These are phyloP conservation scores for Leptodontidium sp. DNA, from an alignment of 2,329 filamentous ascomycete genomes.

Conservation along the genomic window DNA sequence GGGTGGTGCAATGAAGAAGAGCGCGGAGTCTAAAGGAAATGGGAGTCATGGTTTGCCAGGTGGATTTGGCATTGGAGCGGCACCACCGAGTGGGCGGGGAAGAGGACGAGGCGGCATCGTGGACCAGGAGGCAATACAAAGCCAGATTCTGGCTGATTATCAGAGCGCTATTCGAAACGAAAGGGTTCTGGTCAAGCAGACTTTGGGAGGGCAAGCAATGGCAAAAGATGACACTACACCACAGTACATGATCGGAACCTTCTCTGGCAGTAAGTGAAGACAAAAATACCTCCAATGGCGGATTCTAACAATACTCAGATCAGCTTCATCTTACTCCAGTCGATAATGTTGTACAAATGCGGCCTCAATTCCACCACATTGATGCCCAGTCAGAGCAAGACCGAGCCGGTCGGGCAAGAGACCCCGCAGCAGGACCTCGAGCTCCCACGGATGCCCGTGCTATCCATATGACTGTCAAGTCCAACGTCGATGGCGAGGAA, in stretches of 20 bases:
- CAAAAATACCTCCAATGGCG: neutral
- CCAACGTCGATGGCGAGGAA: conserved; percentile 71
- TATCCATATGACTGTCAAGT: conserved; percentile 88
- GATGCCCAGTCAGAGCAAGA: conserved; percentile 80
- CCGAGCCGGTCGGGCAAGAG: conserved; percentile 51
- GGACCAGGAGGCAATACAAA: conserved; percentile 54
- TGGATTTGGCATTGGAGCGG: conserved; percentile 71
- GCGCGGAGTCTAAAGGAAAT: conserved; percentile 59
- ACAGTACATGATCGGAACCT: conserved; percentile 91
- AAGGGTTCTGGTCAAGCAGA: conserved; percentile 80
- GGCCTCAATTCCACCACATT: conserved; percentile 91
- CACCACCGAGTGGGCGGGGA: conserved; percentile 46
- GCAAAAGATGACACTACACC: conserved; percentile 66
- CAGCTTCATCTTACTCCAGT: conserved; percentile 88
- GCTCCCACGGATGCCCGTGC: conserved; percentile 67
- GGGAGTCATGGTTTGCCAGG: conserved; percentile 76
- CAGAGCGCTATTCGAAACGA: conserved; percentile 72
- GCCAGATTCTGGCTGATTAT: conserved; percentile 62
- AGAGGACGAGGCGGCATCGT: conserved; percentile 52
- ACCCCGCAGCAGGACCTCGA: conserved; percentile 40
- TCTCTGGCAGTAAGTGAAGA: conserved; percentile 74
- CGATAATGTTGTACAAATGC: conserved; percentile 84
- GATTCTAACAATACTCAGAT: conserved; percentile 57
- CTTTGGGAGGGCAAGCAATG: conserved; percentile 81
- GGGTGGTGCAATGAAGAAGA: conserved; percentile 76